These are phyloP conservation scores for Backusella sp. DNA, from an alignment of 192 early-diverging fungal genomes.

Conservation along the genomic window DNA sequence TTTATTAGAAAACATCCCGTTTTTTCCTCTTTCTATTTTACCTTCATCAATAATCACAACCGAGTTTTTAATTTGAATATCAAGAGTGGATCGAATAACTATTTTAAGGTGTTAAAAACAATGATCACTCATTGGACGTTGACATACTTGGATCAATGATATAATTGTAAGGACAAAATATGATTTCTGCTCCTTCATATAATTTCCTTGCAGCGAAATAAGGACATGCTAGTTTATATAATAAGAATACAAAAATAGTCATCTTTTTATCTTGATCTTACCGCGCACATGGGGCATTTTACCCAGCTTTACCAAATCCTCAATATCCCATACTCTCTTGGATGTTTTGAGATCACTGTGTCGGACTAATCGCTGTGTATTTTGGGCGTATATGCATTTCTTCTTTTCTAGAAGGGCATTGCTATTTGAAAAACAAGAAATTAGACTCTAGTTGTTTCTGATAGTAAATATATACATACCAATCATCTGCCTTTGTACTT, in stretches of 20 bases:
- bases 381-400: constrained; percentile 23
- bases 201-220: constrained; percentile 55
- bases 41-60: constrained; percentile 64
- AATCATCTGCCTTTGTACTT: constrained; percentile 40
- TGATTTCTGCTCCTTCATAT: constrained; percentile 45
- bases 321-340: constrained; percentile 54
- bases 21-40: background rate
- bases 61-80: constrained; percentile 43
- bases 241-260: too few species aligned
- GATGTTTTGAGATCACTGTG: constrained; percentile 2
- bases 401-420: constrained; percentile 35
- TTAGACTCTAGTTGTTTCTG: too few species aligned
- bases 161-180: constrained; percentile 71
- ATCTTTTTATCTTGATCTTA: background rate
- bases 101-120: background rate
- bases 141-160: constrained; percentile 56
- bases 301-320: constrained; percentile 51
- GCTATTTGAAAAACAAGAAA: background rate
- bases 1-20: too few species aligned
- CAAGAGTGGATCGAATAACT: constrained; percentile 47
- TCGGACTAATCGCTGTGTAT: constrained; percentile 11
- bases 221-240: constrained; percentile 40
- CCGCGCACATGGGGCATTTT: constrained; percentile 5
- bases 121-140: background rate
- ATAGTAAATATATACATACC: constrained; percentile 4